phyloP scores from a whole-genome alignment of 306 rosid genomes.

The Echinosophora koreensis region DNA sequence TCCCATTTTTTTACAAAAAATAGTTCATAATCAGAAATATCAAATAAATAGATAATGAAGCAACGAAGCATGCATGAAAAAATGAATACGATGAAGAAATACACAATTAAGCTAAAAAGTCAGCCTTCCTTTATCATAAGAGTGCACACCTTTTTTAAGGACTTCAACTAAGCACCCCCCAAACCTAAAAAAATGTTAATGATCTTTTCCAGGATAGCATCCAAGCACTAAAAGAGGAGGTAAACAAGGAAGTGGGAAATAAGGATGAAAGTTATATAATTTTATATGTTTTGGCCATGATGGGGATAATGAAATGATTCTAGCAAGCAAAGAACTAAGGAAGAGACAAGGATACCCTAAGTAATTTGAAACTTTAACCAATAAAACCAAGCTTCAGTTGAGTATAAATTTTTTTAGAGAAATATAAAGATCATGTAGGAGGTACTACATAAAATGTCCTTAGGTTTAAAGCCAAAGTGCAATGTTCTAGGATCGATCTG shows the following conservation, averaged over 20 bases:
- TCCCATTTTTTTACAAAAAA: not conserved
- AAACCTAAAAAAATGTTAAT: too few species aligned
- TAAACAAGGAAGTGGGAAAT: not conserved
- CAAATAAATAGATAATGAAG: constrained; percentile 17
- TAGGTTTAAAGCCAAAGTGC: not conserved
- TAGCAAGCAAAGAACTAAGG: constrained; percentile 4
- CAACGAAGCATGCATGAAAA: constrained; percentile 28
- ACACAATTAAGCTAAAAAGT: too few species aligned
- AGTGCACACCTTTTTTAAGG: constrained; percentile 9
- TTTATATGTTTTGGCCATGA: not conserved
- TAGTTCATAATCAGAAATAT: constrained; percentile 11
- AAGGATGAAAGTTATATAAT: not conserved
- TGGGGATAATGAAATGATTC: not conserved
- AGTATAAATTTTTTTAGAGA: constrained; percentile 23
- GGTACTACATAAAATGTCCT: not conserved
- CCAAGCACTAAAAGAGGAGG: too few species aligned
- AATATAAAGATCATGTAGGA: not conserved
- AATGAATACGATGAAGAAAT: not conserved
- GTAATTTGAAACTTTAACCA: not conserved
- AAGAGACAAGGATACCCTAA: constrained; percentile 3
- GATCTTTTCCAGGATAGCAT: too few species aligned
- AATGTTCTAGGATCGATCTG: constrained; percentile 27
- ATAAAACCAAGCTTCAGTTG: constrained; percentile 24
- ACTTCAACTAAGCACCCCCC: not conserved
- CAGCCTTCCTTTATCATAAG: not conserved